These are phyloP conservation scores for Penicillium janthinellum DNA, from an alignment of 2,329 filamentous ascomycete species.

Conservation along the genomic window DNA sequence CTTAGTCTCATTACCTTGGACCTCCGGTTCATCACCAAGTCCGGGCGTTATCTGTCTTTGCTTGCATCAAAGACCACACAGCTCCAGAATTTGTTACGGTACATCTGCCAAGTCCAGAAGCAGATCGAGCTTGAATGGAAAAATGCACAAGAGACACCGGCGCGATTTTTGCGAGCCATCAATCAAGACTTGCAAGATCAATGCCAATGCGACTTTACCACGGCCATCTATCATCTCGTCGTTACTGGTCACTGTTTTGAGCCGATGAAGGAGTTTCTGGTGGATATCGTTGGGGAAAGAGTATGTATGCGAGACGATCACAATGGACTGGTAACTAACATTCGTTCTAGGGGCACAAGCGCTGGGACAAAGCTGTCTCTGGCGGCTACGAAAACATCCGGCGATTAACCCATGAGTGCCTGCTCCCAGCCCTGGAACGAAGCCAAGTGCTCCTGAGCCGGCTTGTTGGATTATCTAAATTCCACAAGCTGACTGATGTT, in stretches of 20 bases:
- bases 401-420: constrained; percentile 78
- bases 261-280: constrained; percentile 81
- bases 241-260: constrained; percentile 79
- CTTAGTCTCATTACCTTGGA: constrained; percentile 74
- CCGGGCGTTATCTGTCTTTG: constrained; percentile 76
- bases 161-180: constrained; percentile 74
- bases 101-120: constrained; percentile 76
- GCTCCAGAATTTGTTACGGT: constrained; percentile 81
- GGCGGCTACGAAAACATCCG: constrained; percentile 77
- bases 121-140: constrained; percentile 84
- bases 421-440: constrained; percentile 84
- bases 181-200: constrained; percentile 73
- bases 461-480: constrained; percentile 79
- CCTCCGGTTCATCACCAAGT: constrained; percentile 75
- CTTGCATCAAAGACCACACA: constrained; percentile 85
- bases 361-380: constrained; percentile 88
- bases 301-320: constrained; percentile 50
- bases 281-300: constrained; percentile 77
- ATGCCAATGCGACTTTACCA: constrained; percentile 65
- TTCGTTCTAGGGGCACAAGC: constrained; percentile 72
- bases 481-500: constrained; percentile 67
- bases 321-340: constrained; percentile 9
- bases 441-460: constrained; percentile 79
- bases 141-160: constrained; percentile 75
- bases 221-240: constrained; percentile 80